Evolutionary conservation across 345 rosid genomes (phyloP), one percentile per base, ranked within the genome.

Genomic region (Cochlearia excelsa): DNA sequence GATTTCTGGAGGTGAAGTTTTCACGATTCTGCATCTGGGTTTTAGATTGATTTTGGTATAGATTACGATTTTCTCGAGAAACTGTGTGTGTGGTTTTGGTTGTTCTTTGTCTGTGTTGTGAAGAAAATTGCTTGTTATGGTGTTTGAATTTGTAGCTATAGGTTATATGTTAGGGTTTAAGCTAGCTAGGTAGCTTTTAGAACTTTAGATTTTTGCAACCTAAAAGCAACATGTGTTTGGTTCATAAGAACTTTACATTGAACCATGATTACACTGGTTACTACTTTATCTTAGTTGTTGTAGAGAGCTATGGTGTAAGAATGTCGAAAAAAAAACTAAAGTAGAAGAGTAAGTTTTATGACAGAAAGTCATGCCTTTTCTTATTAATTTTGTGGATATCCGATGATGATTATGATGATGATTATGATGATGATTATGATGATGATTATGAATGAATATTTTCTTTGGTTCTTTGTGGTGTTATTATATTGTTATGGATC

Each of bases 1-100:
- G 84, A 84, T 58, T 93, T 93, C 58, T 87, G 97, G 95, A 72
- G 97, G 99, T 93, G 46, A 9, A 51, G 31, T 1, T 54, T 0
- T 37, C 27, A 35, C 39, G 4, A 4, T 33, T 54, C 6, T 26
- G n/a, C 10, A 26, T 55, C 53, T 61, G 51, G 57, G 51, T 47
- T 59, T 26, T 46, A 3, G 30, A n/a, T 46, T 31, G 45, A 54
- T 39, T 54, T 1, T 0, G 8, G 0, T 16, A 16, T 16, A 16
- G 23, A 16, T 16, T 16, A 16, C 23, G 23, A 16, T 16, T 38
- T 44, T 44, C 2, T 45, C 4, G 2, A 46, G 10, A 7, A 38
- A 29, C 6, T 27, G 39, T 33, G 3, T 26, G 26, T 40, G 39
- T 4, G 23, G 8, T 46, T 30, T 53, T 53, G 28, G 3, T 45